These are phyloP conservation scores for Fusarium burgessii DNA, from an alignment of 2,329 filamentous ascomycete genomes.

Conservation along the genomic window DNA sequence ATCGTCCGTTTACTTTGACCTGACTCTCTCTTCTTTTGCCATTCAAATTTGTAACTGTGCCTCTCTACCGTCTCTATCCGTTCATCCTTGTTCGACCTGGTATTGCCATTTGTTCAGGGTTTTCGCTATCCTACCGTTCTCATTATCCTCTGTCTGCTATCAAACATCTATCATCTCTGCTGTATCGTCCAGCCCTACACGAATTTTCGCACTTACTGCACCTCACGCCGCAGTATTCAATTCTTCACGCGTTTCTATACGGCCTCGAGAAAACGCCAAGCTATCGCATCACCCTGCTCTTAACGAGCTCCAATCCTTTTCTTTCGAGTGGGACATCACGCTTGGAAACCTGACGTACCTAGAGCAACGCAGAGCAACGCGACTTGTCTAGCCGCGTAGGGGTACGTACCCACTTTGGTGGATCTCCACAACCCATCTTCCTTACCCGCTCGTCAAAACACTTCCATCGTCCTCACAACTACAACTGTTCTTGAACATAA, in stretches of 20 bases:
- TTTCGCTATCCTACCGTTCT: conserved; percentile 18
- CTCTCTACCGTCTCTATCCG: conserved; percentile 27
- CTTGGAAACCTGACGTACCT: conserved; percentile 46
- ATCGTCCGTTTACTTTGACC: conserved; percentile 20
- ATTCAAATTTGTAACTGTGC: conserved; percentile 5
- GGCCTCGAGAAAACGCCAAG: conserved; percentile 27
- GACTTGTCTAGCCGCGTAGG: conserved; percentile 47
- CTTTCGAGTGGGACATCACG: conserved; percentile 46
- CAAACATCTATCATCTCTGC: conserved; percentile 7
- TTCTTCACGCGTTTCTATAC: conserved; percentile 40
- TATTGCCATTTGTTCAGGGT: conserved; percentile 10
- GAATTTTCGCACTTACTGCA: conserved; percentile 16
- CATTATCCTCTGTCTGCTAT: conserved; percentile 4
- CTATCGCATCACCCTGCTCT: conserved; percentile 27
- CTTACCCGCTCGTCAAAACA: conserved; percentile 55
- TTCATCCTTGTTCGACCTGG: conserved; percentile 30
- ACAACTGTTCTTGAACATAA: conserved; percentile 50
- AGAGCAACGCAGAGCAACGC: conserved; percentile 51
- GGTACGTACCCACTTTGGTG: conserved; percentile 50
- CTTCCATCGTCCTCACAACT: conserved; percentile 51
- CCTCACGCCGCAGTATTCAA: conserved; percentile 16
- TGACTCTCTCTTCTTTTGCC: conserved; percentile 27
- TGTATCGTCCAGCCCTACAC: conserved; percentile 10
- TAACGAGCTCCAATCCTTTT: conserved; percentile 42
- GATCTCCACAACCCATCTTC: conserved; percentile 45